Evolutionary conservation across 371 early-diverging fungal genomes (phyloP).

Genomic region (Blastocladiella emersonii): DNA sequence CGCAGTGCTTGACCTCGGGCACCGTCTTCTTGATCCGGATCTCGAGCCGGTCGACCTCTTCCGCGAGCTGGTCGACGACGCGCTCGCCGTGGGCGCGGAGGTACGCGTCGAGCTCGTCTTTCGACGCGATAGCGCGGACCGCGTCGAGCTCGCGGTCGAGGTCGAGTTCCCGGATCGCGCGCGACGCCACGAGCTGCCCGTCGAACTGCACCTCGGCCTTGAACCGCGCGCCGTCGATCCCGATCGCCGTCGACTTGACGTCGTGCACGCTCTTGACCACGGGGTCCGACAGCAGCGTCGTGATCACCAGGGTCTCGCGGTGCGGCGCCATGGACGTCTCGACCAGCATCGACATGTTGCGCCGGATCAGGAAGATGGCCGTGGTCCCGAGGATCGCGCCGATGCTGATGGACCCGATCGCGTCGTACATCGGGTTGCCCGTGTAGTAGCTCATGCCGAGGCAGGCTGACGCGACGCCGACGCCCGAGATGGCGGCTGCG

Average conservation of each 20-base stretch:
- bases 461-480: conserved; percentile 23
- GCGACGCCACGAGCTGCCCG: conserved; percentile 8
- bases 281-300: conserved; percentile 23
- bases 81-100: not conserved
- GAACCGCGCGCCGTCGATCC: conserved; percentile 18
- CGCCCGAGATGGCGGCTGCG: conserved; percentile 22
- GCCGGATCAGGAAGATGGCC: conserved; percentile 21
- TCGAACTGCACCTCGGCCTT: conserved; percentile 17
- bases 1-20: conserved; percentile 6
- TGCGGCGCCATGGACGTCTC: conserved; percentile 17
- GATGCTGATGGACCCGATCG: conserved; percentile 23
- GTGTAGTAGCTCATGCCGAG: conserved; percentile 14
- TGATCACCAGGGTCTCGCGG: conserved; percentile 18
- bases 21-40: conserved; percentile 1
- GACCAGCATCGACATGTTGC: conserved; percentile 26
- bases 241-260: conserved; percentile 29
- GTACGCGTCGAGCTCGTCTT: not conserved
- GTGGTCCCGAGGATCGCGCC: conserved; percentile 21
- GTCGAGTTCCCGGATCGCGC: not conserved
- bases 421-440: conserved; percentile 19
- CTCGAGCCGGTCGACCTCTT: conserved; percentile 3
- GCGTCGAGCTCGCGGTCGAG: not conserved
- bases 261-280: conserved; percentile 24
- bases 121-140: not conserved
- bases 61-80: not conserved